phyloP scores from a whole-genome alignment of 192 early-diverging fungal genomes.

The Coemansia sp. region DNA sequence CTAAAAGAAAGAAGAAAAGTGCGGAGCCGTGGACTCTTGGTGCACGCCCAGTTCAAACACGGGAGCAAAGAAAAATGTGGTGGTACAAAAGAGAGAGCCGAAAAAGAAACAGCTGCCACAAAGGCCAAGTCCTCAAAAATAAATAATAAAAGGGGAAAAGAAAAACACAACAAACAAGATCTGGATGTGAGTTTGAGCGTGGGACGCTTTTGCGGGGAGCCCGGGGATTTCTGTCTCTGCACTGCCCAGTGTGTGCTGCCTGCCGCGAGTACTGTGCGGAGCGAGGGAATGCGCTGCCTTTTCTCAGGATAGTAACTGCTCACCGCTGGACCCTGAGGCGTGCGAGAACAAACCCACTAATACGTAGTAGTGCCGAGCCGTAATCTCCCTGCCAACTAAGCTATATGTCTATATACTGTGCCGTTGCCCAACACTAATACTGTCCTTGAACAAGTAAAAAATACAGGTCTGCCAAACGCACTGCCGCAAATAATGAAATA shows the following conservation, averaged over 20 bases:
- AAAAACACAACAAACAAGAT: slow-evolving; percentile 14
- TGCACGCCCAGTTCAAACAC: not conserved
- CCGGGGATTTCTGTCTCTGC: slow-evolving; percentile 4
- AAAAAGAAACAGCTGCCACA: slow-evolving; percentile 1
- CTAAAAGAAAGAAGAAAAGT: not conserved
- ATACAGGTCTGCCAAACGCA: too few relatives aligned
- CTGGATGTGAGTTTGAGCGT: not conserved
- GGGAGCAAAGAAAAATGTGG: not conserved
- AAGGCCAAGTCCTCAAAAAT: not conserved
- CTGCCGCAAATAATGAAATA: not conserved
- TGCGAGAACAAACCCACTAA: not conserved
- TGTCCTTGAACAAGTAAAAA: too few relatives aligned
- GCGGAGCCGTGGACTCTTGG: not conserved
- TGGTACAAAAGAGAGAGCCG: slow-evolving; percentile 6
- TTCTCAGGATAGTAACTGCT: not conserved
- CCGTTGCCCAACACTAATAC: too few relatives aligned
- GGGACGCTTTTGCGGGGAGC: slow-evolving; percentile 10
- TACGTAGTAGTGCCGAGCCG: not conserved
- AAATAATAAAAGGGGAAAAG: slow-evolving; percentile 7
- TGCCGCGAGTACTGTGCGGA: not conserved
- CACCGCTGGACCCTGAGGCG: not conserved
- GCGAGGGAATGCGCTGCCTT: slow-evolving; percentile 1
- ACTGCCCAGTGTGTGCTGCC: not conserved
- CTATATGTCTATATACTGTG: too few relatives aligned
- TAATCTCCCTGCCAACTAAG: not conserved